Percentiles rank a stretch among this genome's conserved stretches.
These are phyloP conservation scores for Trametes maxima DNA, from an alignment of 768 basidiomycete genomes.

Conservation along the genomic window DNA sequence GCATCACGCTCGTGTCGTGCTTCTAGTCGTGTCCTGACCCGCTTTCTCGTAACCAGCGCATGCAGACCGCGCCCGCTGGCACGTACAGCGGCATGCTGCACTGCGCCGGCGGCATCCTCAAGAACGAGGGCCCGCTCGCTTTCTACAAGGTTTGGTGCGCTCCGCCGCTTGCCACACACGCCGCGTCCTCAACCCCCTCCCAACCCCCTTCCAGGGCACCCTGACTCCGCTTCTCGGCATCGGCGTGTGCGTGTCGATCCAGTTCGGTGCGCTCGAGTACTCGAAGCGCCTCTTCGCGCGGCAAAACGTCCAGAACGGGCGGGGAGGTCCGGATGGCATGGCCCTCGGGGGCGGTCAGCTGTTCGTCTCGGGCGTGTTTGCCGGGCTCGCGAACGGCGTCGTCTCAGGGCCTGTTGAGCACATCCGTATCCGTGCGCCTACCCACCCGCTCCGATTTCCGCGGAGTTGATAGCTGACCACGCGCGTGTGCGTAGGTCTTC, in stretches of 20 bases:
- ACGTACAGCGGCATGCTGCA: constrained; percentile 88
- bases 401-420: constrained; percentile 98
- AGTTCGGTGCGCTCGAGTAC: constrained; percentile 89
- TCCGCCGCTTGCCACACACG: not conserved
- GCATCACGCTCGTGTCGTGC: constrained; percentile 9
- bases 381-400: constrained; percentile 88
- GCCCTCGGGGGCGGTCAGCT: constrained; percentile 65
- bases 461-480: not conserved
- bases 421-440: constrained; percentile 82
- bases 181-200: constrained; percentile 2
- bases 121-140: constrained; percentile 88
- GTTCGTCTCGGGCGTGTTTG: constrained; percentile 74
- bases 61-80: constrained; percentile 92
- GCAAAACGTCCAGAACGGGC: constrained; percentile 59
- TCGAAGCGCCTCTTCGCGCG: constrained; percentile 77
- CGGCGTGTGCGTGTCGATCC: constrained; percentile 93
- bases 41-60: constrained; percentile 56
- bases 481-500: constrained; percentile 59
- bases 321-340: constrained; percentile 67
- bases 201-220: constrained; percentile 62
- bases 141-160: constrained; percentile 81
- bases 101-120: constrained; percentile 88
- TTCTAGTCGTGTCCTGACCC: constrained; percentile 16
- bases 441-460: not conserved
- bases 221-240: constrained; percentile 89